Evolutionary conservation across 2,329 filamentous ascomycete genomes (phyloP).

Genomic region (Paecilomyces dactylethromorphus): DNA sequence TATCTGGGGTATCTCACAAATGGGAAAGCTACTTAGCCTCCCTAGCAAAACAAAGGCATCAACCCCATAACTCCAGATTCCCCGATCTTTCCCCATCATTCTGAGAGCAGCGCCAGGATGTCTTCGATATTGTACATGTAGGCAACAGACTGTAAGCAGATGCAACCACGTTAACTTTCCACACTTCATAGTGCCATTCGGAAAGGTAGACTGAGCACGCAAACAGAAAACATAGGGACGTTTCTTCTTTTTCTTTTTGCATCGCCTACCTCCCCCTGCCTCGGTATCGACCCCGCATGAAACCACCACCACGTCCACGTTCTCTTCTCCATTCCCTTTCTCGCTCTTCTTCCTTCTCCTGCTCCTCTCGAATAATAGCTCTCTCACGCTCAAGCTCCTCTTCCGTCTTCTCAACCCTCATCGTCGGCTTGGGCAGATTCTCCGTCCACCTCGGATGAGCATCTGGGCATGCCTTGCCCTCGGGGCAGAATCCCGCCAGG

Average conservation of each 20-base stretch:
- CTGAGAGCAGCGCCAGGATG: background rate
- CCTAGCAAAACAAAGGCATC: background rate
- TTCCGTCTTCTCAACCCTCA: slow-evolving; percentile 63
- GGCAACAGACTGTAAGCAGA: background rate
- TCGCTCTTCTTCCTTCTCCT: slow-evolving; percentile 48
- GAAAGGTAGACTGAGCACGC: background rate
- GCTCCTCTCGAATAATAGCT: slow-evolving; percentile 52
- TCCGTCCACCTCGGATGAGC: slow-evolving; percentile 74
- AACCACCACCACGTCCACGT: slow-evolving; percentile 45
- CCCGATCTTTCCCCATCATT: background rate
- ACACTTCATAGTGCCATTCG: background rate
- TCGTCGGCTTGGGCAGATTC: slow-evolving; percentile 56
- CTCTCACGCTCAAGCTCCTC: slow-evolving; percentile 59
- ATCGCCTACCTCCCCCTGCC: slow-evolving; percentile 37
- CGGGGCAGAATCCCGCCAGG: slow-evolving; percentile 89
- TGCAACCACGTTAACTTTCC: background rate
- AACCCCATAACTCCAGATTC: background rate
- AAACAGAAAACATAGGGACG: background rate
- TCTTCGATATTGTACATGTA: background rate
- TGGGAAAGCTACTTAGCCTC: background rate
- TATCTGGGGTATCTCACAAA: background rate
- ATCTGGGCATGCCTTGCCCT: slow-evolving; percentile 67
- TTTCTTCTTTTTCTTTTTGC: slow-evolving; percentile 15
- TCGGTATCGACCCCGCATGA: slow-evolving; percentile 35
- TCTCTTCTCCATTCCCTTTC: slow-evolving; percentile 48